Base-by-base conservation (phyloP, 176 grass and related monocot genomes). In the Oryza brachyantha region DNA sequence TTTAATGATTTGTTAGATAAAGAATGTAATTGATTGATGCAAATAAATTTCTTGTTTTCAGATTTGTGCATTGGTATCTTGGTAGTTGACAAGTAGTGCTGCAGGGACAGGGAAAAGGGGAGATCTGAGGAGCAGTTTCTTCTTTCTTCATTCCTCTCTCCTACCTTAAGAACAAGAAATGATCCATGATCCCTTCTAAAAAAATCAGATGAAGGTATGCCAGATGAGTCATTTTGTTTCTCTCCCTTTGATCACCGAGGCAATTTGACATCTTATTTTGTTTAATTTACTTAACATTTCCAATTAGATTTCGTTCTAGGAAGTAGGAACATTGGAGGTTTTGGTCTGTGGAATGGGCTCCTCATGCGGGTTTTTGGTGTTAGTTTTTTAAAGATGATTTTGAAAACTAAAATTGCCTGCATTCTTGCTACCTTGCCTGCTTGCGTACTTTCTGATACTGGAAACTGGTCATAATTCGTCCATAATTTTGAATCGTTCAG, bases 11-110 rank as follows among this genome's bases (percentile, higher is more conserved):
- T 80, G 19, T 57, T 57, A 9, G 21, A 57, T 24, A 9, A 55
- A 55, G 50, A 55, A 55, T 55, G 21, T 55, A 55, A 21, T 55
- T 83, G 4, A 78, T 72, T 26, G 37, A 17, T 66, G 75, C 66
- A 38, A 34, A n/a, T 61, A 83, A 37, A 69, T 68, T 60, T 52
- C 17, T 50, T 40, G 38, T 50, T 83, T 75, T 68, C 26, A 25
- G 10, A 43, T 79, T 88, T 79, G 4, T 84, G 81, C 83, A 66
- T 88, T 66, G 68, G 70, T 81, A 77, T 74, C 35, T 59, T 34
- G 72, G 66, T 88, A 61, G 85, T 73, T 88, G 87, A 64, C 79
- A 14, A 77, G 72, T 70, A 75, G 81, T 83, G 78, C 81, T 84
- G 59, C 21, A 60, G 41, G 27, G 39, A 1, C 50, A 8, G 37